Evolutionary conservation across 352 stramenopile species (phyloP).

Genomic region (Globisporangium recalcitrans): DNA sequence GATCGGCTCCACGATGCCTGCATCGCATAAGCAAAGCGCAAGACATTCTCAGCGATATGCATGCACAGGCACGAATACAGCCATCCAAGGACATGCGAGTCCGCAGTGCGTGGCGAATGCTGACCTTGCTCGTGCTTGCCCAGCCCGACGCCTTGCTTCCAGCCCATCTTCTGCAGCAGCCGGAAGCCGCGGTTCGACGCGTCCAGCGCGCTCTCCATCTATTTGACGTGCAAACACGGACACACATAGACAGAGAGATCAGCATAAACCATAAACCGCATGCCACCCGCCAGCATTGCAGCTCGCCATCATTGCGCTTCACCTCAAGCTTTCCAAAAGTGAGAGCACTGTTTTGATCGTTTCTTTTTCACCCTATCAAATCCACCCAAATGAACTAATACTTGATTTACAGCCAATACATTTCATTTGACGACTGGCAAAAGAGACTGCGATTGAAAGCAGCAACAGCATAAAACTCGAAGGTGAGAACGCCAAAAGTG

Average conservation of each 20-base stretch:
- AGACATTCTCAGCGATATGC: neutral
- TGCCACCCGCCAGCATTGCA: neutral
- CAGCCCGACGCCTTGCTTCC: conserved; percentile 42
- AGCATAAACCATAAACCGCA: neutral
- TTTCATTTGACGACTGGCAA: neutral
- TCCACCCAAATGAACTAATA: too few species aligned
- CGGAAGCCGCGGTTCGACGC: conserved; percentile 51
- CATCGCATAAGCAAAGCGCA: neutral
- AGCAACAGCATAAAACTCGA: neutral
- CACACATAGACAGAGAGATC: neutral
- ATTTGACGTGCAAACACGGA: neutral
- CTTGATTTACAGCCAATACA: neutral
- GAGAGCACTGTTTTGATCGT: neutral
- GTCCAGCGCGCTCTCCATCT: conserved; percentile 26
- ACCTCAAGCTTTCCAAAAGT: neutral
- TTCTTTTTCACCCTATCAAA: neutral
- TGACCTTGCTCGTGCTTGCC: conserved; percentile 45
- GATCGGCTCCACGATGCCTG: conserved; percentile 55
- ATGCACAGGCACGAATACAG: neutral
- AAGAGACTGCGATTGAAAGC: neutral
- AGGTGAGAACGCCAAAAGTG: neutral
- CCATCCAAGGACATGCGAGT: too few species aligned
- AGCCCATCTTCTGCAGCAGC: conserved; percentile 61
- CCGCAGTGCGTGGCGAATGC: too few species aligned
- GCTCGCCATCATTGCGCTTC: neutral